phyloP scores from a whole-genome alignment of 1,284 basidiomycete species.

The Naganishia sp. region DNA sequence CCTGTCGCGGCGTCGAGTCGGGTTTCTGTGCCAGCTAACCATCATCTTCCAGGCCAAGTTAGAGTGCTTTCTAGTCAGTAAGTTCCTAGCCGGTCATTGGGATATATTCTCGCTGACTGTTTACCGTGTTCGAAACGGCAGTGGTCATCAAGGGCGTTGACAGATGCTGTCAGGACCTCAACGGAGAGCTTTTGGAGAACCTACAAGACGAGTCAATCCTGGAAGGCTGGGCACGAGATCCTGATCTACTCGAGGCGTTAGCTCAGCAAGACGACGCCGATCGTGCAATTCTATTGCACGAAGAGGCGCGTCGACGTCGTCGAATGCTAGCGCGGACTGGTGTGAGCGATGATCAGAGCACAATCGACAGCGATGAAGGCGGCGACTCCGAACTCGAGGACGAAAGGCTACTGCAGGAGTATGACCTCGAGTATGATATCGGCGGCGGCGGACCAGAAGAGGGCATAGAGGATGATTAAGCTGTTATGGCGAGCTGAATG shows the following conservation, averaged over 20 bases:
- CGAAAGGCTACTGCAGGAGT: not conserved
- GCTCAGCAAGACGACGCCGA: conserved; percentile 1
- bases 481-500: no score
- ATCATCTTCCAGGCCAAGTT: conserved; percentile 6
- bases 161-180: no score
- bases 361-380: not conserved
- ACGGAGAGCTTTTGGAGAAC: not conserved
- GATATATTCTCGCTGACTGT: no score
- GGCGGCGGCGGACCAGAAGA: conserved; percentile 5
- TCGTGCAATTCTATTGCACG: conserved; percentile 4
- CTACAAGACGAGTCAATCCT: not conserved
- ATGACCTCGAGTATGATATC: conserved; percentile 1
- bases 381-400: not conserved
- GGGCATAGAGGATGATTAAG: conserved; percentile 8
- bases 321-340: not conserved
- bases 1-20: not conserved
- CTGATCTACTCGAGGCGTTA: not conserved
- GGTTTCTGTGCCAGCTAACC: not conserved
- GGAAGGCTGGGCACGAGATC: not conserved
- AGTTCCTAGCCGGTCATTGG: not conserved
- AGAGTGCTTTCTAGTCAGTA: conserved; percentile 21
- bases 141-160: conserved; percentile 6
- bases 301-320: not conserved
- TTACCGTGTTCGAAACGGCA: not conserved
- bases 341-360: not conserved